A percentile compares a stretch with the other conserved stretches of the same genome.
These are phyloP conservation scores for Pholiota adiposa DNA, from an alignment of 1,284 basidiomycete species.

Conservation along the genomic window DNA sequence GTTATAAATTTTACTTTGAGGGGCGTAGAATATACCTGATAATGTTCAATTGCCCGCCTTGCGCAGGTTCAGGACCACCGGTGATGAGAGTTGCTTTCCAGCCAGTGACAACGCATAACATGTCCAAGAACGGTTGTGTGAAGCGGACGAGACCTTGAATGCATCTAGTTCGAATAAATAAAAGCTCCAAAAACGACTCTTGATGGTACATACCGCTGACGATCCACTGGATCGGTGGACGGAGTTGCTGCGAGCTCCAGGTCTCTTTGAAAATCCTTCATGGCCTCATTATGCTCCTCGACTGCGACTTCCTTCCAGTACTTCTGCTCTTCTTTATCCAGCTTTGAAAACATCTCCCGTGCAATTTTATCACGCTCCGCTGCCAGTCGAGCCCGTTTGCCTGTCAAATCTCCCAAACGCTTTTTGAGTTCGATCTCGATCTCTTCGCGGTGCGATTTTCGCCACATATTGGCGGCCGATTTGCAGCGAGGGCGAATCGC, in stretches of 20 bases:
- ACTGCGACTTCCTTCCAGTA: background rate
- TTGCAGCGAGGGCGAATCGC: conserved; percentile 4
- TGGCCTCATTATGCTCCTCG: background rate
- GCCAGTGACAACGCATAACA: conserved; percentile 1
- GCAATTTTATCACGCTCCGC: background rate
- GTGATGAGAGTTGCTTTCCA: conserved; percentile 4
- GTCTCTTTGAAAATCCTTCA: background rate
- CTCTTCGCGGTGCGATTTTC: background rate
- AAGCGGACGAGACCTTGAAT: conserved; percentile 5
- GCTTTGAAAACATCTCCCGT: background rate
- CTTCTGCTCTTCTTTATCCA: background rate
- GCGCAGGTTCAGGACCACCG: conserved; percentile 12
- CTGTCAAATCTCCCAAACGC: background rate
- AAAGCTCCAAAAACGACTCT: background rate
- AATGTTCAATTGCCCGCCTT: conserved; percentile 13
- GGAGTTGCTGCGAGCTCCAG: background rate
- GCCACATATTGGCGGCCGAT: conserved; percentile 15
- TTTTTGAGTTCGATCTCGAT: conserved; percentile 4
- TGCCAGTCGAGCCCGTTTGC: background rate
- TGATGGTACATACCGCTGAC: conserved; percentile 8
- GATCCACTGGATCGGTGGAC: background rate
- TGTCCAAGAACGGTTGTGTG: conserved; percentile 7
- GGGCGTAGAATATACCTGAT: too few relatives aligned
- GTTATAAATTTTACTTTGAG: too few relatives aligned
- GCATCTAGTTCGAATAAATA: background rate